Conservation (phyloP, 495 filamentous ascomycete genomes). For the Xeromyces bisporus region DNA sequence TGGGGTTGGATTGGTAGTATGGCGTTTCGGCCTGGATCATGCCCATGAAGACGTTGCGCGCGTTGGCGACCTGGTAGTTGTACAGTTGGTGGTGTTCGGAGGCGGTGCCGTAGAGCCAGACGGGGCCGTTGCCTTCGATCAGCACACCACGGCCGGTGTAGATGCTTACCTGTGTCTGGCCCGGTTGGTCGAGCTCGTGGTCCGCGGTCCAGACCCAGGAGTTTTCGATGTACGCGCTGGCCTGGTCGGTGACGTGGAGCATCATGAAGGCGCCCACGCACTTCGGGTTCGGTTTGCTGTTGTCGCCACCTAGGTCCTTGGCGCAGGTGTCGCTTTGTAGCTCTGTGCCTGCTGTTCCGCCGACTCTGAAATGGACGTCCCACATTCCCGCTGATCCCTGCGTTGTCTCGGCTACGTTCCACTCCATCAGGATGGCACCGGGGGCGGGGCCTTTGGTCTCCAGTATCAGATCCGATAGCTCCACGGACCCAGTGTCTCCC, state of each 20-base stretch:
- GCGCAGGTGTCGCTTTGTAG: constrained; percentile 59
- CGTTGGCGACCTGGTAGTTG: constrained; percentile 71
- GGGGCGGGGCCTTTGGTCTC: constrained; percentile 42
- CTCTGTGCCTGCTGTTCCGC: constrained; percentile 64
- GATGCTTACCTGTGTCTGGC: constrained; percentile 73
- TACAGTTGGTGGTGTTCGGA: constrained; percentile 84
- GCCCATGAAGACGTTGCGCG: constrained; percentile 68
- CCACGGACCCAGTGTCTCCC: constrained; percentile 61
- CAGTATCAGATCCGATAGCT: constrained; percentile 54
- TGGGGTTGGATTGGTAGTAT: constrained; percentile 80
- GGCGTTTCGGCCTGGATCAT: constrained; percentile 86
- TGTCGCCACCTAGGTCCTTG: constrained; percentile 31
- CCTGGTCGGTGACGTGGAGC: constrained; percentile 56
- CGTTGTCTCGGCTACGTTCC: constrained; percentile 56
- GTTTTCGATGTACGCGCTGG: constrained; percentile 73
- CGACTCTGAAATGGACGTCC: constrained; percentile 80
- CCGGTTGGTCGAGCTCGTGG: constrained; percentile 63
- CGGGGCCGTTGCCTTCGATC: constrained; percentile 42
- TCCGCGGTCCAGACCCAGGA: constrained; percentile 93
- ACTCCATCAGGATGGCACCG: constrained; percentile 78
- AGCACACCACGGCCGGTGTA: constrained; percentile 82
- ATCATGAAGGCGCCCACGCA: constrained; percentile 69
- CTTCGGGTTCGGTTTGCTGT: constrained; percentile 32
- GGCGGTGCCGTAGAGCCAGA: constrained; percentile 58
- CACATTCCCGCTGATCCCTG: constrained; percentile 68